Evolutionary conservation across 345 rosid species (phyloP), one percentile per base, ranked within the genome.

Genomic region (Rhodomyrtus tomentosa): DNA sequence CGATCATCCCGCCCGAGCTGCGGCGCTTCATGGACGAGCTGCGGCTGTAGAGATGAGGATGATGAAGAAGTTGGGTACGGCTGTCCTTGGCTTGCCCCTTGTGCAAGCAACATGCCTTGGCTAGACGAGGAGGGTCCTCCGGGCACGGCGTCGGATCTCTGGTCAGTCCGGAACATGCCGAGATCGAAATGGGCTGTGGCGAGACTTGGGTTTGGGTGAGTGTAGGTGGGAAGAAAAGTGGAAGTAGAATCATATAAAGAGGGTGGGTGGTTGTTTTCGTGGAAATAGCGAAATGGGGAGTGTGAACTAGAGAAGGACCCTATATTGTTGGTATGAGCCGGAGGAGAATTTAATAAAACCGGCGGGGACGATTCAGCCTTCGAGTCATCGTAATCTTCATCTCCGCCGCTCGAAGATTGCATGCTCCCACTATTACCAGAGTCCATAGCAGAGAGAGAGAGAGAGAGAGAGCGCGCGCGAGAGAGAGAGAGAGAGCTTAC

Each of bases 361-460:
- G 89, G 55, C 72, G 82, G 59, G 91, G 88, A 86, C 88, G 84
- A 83, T 88, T 89, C 84, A 88, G 83, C 59, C 73, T 91, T 89
- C 53, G 96, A 92, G 84, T 92, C 91, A 85, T 90, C 91, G 62
- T 68, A 68, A 68, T 94, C 96, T 55, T 94, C 90, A 49, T 91
- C 96, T 10, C 90, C 95, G 21, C 93, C 96, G 62, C 95, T 93
- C 32, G 98, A 92, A 25, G 98, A 95, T 81, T 93, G 96, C 86
- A 92, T 83, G 85, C 96, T 95, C 18, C 94, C 94, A 85, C 96
- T 94, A 55, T 95, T 94, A 45, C 94, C 90, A 27, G 99, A 96
- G 90, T 95, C 98, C 99, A 96, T 96, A 59, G 58, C 82, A n/a
- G 12, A 81, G 32, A 53, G 55, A 53, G 48, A 81, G 36, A 81